phyloP scores from a whole-genome alignment of 2,329 filamentous ascomycete genomes.

The Pseudohalonectria lignicola region DNA sequence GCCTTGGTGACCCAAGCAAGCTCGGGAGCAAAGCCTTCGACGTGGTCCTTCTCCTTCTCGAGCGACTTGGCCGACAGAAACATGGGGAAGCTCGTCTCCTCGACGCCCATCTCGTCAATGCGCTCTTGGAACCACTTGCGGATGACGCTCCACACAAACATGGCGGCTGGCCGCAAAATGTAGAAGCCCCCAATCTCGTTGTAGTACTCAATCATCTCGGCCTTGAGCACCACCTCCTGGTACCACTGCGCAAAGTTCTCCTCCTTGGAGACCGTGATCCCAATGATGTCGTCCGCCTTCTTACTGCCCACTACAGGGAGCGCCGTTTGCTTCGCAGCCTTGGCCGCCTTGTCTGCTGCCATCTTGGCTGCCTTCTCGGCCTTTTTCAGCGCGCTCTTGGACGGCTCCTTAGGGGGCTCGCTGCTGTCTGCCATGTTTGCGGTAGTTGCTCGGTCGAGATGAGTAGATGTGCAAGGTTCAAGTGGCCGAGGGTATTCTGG shows the following conservation, averaged over 20 bases:
- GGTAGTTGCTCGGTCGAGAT: background rate
- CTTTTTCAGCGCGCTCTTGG: constrained; percentile 56
- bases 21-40: constrained; percentile 96
- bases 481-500: no score
- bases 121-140: constrained; percentile 57
- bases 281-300: constrained; percentile 62
- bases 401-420: constrained; percentile 27
- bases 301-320: constrained; percentile 45
- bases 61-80: constrained; percentile 90
- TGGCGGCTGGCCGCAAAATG: constrained; percentile 61
- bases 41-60: constrained; percentile 82
- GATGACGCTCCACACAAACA: constrained; percentile 57
- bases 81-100: constrained; percentile 94
- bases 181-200: constrained; percentile 90
- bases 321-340: constrained; percentile 44
- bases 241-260: constrained; percentile 94
- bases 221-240: constrained; percentile 93
- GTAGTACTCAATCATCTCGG: constrained; percentile 96
- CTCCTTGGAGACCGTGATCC: constrained; percentile 76
- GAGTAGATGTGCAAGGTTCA: no score
- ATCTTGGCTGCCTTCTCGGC: constrained; percentile 53
- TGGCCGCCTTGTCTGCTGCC: constrained; percentile 50
- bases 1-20: constrained; percentile 83
- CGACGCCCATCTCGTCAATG: constrained; percentile 86
- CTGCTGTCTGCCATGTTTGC: constrained; percentile 2